Conservation (phyloP, 108 stramenopile genomes). For the Nitzschia sp. region DNA sequence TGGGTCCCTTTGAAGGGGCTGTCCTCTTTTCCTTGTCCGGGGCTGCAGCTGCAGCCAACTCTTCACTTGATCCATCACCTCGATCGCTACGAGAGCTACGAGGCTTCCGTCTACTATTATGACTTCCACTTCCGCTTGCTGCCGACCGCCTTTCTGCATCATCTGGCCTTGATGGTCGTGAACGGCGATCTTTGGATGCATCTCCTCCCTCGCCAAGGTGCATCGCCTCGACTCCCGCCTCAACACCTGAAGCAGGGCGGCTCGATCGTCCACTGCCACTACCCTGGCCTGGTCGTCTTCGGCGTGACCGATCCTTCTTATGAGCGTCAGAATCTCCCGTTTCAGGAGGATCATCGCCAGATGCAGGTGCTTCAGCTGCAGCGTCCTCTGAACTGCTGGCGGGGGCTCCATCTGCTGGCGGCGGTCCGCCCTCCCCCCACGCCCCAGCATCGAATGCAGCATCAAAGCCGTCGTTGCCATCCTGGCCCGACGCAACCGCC, state of each 20-base stretch:
- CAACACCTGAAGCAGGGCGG: background rate
- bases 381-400: background rate
- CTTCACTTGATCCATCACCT: background rate
- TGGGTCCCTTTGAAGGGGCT: background rate
- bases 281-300: background rate
- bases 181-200: conserved; percentile 4
- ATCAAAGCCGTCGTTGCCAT: conserved; percentile 4
- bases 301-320: conserved; percentile 11
- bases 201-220: conserved; percentile 5
- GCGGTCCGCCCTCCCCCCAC: conserved; percentile 2
- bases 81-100: background rate
- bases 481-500: background rate
- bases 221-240: conserved; percentile 10
- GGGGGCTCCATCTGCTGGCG: background rate
- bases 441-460: conserved; percentile 28
- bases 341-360: background rate
- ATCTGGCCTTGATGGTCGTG: conserved; percentile 13
- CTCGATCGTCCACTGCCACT: background rate
- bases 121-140: background rate
- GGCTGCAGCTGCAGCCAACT: background rate
- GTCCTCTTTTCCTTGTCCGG: background rate
- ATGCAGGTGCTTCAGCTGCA: background rate
- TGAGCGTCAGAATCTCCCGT: conserved; percentile 2
- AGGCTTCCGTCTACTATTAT: background rate
- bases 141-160: background rate